These are phyloP conservation scores for Hirschioporus abietinus DNA, from an alignment of 768 basidiomycete genomes.

Conservation along the genomic window DNA sequence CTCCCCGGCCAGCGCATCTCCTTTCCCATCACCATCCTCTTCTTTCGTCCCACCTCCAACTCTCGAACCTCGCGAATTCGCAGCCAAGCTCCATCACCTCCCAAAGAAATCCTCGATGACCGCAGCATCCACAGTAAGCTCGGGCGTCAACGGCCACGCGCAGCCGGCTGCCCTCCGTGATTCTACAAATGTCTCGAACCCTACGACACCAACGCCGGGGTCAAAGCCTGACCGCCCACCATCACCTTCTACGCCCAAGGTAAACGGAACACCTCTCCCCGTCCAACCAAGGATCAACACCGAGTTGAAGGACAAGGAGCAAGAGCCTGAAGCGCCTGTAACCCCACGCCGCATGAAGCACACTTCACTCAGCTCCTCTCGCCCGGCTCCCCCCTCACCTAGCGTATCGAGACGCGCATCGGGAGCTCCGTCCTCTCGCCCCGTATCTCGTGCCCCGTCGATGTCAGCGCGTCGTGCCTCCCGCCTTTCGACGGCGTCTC, in stretches of 20 bases:
- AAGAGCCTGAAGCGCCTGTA: background rate
- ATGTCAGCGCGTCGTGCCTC: slow-evolving; percentile 12
- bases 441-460: slow-evolving; percentile 3
- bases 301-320: background rate
- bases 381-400: slow-evolving; percentile 60
- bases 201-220: background rate
- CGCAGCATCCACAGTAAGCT: background rate
- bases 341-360: slow-evolving; percentile 10
- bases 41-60: background rate
- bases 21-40: slow-evolving; percentile 40
- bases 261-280: background rate
- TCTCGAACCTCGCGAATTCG: background rate
- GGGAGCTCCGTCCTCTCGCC: slow-evolving; percentile 21
- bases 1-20: slow-evolving; percentile 35
- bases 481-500: background rate
- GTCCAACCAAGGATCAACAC: background rate
- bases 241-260: background rate
- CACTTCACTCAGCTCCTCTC: slow-evolving; percentile 37
- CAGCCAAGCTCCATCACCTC: slow-evolving; percentile 1
- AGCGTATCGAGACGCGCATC: slow-evolving; percentile 43
- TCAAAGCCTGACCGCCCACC: background rate
- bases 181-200: background rate
- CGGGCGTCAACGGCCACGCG: slow-evolving; percentile 3
- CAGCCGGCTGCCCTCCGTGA: background rate
- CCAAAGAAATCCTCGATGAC: background rate